Evolutionary conservation across 306 rosid genomes (phyloP).

Genomic region (Ziziphus jujuba): DNA sequence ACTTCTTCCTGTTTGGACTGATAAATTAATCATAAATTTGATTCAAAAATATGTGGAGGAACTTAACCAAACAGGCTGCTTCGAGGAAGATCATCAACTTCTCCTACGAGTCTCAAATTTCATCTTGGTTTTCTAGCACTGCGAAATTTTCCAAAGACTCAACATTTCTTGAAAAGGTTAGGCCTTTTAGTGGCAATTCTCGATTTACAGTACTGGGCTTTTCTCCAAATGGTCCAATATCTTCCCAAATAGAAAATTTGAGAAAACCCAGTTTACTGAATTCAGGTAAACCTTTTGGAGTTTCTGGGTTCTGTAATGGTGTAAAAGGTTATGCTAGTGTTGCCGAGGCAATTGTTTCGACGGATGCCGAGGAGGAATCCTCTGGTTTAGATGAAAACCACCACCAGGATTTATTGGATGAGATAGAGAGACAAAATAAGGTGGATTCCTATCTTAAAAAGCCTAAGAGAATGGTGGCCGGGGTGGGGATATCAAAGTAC

Average conservation of each 20-base stretch:
- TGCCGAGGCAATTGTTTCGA: conserved; percentile 68
- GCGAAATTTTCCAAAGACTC: conserved; percentile 15
- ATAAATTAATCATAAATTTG: conserved; percentile 2
- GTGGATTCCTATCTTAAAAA: conserved; percentile 29
- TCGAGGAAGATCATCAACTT: conserved; percentile 30
- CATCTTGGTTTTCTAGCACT: conserved; percentile 20
- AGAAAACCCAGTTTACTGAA: conserved; percentile 34
- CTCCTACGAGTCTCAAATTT: conserved; percentile 14
- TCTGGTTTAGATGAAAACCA: conserved; percentile 57
- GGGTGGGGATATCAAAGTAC: conserved; percentile 41
- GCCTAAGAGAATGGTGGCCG: conserved; percentile 39
- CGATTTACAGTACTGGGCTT: conserved; percentile 18
- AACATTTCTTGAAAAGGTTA: conserved; percentile 29
- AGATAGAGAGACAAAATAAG: conserved; percentile 37
- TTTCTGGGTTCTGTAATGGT: conserved; percentile 22
- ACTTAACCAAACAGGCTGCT: conserved; percentile 51
- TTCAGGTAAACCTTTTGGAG: conserved; percentile 22
- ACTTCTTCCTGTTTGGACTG: not conserved
- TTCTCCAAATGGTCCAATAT: conserved; percentile 14
- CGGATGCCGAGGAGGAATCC: conserved; percentile 62
- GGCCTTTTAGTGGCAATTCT: conserved; percentile 12
- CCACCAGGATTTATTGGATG: conserved; percentile 44
- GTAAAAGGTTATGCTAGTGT: conserved; percentile 59
- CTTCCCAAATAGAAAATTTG: conserved; percentile 22
- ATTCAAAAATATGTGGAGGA: conserved; percentile 55